Percentiles rank a stretch among this genome's conserved stretches.
Conservation (phyloP, 768 basidiomycete species). For the Thelephora aurantiotincta region DNA sequence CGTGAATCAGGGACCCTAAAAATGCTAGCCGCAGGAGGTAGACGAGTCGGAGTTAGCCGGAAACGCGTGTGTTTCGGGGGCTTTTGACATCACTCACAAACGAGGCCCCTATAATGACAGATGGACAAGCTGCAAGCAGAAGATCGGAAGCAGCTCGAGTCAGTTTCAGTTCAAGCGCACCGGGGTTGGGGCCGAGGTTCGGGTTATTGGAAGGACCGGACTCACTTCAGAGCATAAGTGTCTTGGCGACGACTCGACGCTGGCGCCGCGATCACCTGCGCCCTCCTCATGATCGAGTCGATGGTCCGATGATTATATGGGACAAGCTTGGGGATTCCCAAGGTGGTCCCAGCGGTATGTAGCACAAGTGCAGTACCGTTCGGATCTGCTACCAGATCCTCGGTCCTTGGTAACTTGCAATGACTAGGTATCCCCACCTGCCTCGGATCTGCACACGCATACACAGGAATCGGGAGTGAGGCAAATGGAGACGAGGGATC, state of each 20-base stretch:
- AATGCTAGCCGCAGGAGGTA: conserved; percentile 50
- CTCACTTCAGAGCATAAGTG: conserved; percentile 55
- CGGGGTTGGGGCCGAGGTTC: not conserved
- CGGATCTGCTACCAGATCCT: conserved; percentile 10
- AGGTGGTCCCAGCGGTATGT: conserved; percentile 67
- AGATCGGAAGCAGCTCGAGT: conserved; percentile 5
- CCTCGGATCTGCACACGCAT: not conserved
- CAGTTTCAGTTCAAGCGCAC: not conserved
- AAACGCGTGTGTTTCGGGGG: too few species aligned
- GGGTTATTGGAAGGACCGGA: conserved; percentile 7
- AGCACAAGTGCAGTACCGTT: conserved; percentile 45
- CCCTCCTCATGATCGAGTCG: conserved; percentile 39
- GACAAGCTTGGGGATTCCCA: conserved; percentile 62
- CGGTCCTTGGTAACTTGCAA: too few species aligned
- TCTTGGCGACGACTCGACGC: conserved; percentile 39
- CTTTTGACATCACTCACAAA: conserved; percentile 22
- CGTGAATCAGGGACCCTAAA: conserved; percentile 51
- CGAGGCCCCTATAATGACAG: conserved; percentile 59
- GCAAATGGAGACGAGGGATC: not conserved
- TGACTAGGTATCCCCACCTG: conserved; percentile 6
- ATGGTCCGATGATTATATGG: conserved; percentile 53
- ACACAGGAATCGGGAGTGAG: not conserved
- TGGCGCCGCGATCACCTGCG: conserved; percentile 33
- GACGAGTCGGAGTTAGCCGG: conserved; percentile 18
- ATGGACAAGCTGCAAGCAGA: conserved; percentile 19